Percentiles rank a stretch among this genome's conserved stretches.
Conservation (phyloP, 2,329 filamentous ascomycete genomes). For the Neopestalotiopsis clavispora region DNA sequence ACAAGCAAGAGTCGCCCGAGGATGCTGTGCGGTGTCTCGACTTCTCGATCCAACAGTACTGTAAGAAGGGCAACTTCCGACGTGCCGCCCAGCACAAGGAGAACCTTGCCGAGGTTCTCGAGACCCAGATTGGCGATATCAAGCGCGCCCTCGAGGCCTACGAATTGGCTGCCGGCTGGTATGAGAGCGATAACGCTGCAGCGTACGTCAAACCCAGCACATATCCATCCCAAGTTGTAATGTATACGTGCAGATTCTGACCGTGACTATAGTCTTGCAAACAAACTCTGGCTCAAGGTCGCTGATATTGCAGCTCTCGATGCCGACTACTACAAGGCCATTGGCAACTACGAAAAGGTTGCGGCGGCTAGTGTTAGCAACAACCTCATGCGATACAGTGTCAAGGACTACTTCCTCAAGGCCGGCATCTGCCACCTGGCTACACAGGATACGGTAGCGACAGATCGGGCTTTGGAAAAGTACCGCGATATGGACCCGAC, state of each 20-base stretch:
- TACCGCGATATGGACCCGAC: conserved; percentile 81
- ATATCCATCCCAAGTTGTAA: neutral
- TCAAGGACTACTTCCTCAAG: conserved; percentile 96
- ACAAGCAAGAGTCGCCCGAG: conserved; percentile 82
- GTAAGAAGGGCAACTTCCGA: conserved; percentile 86
- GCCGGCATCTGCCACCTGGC: conserved; percentile 89
- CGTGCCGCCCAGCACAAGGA: conserved; percentile 91
- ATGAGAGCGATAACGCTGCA: conserved; percentile 82
- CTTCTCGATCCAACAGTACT: conserved; percentile 83
- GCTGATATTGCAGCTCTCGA: conserved; percentile 85
- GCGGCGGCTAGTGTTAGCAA: conserved; percentile 80
- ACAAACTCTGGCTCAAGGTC: conserved; percentile 92
- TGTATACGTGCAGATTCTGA: neutral
- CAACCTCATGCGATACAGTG: conserved; percentile 90
- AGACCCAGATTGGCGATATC: conserved; percentile 78
- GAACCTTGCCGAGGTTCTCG: conserved; percentile 83
- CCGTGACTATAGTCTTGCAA: conserved; percentile 63
- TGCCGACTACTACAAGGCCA: conserved; percentile 82
- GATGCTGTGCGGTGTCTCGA: conserved; percentile 83
- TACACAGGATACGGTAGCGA: conserved; percentile 74
- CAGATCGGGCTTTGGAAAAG: conserved; percentile 78
- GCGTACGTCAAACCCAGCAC: conserved; percentile 43
- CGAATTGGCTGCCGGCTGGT: conserved; percentile 86
- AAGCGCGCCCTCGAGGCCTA: conserved; percentile 83
- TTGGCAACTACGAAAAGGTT: conserved; percentile 83